These are phyloP conservation scores for Leucosporidium creatinivorum DNA, from an alignment of 768 basidiomycete genomes.

Conservation along the genomic window DNA sequence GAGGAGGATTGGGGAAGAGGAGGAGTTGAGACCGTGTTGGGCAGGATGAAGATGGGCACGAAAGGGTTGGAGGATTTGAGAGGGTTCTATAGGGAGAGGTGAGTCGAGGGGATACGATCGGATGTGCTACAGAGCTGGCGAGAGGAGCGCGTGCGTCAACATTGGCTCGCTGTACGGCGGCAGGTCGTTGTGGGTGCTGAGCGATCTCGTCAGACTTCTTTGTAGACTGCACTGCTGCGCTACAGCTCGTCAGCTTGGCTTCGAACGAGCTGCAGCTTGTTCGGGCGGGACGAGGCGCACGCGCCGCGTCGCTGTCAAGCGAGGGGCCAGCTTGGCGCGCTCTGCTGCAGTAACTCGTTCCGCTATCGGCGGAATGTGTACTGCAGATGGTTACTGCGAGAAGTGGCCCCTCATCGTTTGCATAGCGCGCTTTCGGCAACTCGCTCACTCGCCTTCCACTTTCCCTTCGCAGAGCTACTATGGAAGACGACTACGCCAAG, in stretches of 20 bases:
- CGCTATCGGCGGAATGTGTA: not conserved
- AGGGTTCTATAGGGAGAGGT: constrained; percentile 92
- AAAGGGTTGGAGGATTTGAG: constrained; percentile 83
- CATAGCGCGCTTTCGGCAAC: not conserved
- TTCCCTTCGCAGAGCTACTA: constrained; percentile 55
- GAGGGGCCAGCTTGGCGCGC: not conserved
- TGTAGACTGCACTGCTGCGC: not conserved
- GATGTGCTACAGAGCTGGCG: not conserved
- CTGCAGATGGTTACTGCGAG: not conserved
- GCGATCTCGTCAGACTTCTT: too few relatives aligned
- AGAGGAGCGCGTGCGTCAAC: not conserved
- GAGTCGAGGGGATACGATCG: constrained; percentile 36
- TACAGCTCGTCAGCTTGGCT: not conserved
- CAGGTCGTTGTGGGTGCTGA: too few relatives aligned
- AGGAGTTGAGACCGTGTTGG: constrained; percentile 44
- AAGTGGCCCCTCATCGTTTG: too few relatives aligned
- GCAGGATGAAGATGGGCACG: constrained; percentile 31
- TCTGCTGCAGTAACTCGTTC: not conserved
- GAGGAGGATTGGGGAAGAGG: constrained; percentile 26
- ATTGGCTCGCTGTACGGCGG: not conserved
- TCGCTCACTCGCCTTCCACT: not conserved
- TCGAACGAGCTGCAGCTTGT: not conserved
- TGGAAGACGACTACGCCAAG: constrained; percentile 95
- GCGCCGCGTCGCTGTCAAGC: not conserved
- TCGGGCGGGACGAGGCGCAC: not conserved